Conservation (phyloP, 768 basidiomycete species). For the Lyophyllum semitale region DNA sequence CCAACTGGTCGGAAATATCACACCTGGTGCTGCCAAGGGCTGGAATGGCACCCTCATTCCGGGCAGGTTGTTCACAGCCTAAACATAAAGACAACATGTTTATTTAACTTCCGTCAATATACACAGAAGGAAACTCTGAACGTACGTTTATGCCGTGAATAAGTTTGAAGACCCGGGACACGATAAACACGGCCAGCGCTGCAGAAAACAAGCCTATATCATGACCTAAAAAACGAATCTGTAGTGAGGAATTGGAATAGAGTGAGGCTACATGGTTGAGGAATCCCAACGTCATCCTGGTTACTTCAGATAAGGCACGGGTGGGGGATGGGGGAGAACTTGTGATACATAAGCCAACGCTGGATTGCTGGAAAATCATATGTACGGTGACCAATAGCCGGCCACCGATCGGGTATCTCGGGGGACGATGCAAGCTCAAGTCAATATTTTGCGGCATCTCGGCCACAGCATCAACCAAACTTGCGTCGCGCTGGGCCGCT, state of each 20-base stretch:
- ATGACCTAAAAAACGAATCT: constrained; percentile 14
- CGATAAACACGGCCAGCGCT: constrained; percentile 24
- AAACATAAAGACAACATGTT: not conserved
- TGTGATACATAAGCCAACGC: not conserved
- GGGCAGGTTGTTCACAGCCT: constrained; percentile 39
- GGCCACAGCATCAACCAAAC: not conserved
- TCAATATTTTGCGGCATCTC: not conserved
- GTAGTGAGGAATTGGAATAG: not conserved
- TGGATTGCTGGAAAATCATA: too few species aligned
- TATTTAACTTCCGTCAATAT: not conserved
- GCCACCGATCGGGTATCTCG: not conserved
- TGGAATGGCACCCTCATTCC: constrained; percentile 43
- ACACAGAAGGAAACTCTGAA: not conserved
- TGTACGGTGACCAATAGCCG: too few species aligned
- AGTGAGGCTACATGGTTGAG: not conserved
- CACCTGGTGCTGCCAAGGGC: constrained; percentile 39
- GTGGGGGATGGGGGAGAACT: not conserved
- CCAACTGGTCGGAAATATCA: constrained; percentile 38
- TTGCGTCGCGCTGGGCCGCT: too few species aligned
- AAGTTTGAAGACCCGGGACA: constrained; percentile 33
- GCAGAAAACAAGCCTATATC: constrained; percentile 14
- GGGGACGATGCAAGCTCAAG: not conserved
- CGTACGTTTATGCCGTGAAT: constrained; percentile 32
- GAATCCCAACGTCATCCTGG: not conserved
- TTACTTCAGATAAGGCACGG: not conserved